Evolutionary conservation across 352 stramenopile species (phyloP), one percentile per base, ranked within the genome.

Genomic region (Pythium folliculosum): DNA sequence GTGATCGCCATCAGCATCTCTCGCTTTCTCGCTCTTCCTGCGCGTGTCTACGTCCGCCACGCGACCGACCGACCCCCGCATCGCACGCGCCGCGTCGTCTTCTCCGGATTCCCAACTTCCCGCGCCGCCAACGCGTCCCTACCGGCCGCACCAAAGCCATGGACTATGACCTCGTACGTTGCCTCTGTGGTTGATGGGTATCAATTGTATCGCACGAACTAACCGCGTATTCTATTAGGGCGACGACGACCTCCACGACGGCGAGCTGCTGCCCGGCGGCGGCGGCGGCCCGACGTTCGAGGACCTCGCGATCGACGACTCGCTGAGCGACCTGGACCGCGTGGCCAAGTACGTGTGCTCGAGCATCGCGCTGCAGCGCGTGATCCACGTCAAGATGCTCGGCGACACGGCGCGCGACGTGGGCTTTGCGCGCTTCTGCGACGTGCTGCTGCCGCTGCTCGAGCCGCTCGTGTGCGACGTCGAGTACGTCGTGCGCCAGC

Each of bases 291-390:
- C 93, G 22, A 98, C 94, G n/a, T 99, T 99, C 76, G 96, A 99
- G 79, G 97, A 99, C 78, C 81, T 99, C 45, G 97, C 97, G 7
- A 99, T 99, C 70, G 96, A 99, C 81, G 97, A 99, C 78, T 97
- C 97, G 48, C 78, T 99, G 27, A 97, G 87, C 63, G 84, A 98
- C 62, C 75, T 99, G 37, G 86, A 98, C 66, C 88, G 97, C 40
- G 87, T 99, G 25, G 92, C 96, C 55, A 94, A 97, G 65, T 99
- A 99, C 76, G 89, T 91, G 57, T 96, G 88, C 75, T 98, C 90
- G 71, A 94, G 89, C 70, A 99, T 99, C 73, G 96, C 96, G 10
- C 71, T 99, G 43, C 97, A 99, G 78, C 88, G 97, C 60, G 86
- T 99, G 9, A 98, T 99, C 52, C 97, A 99, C 77, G 71, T 81